Evolutionary conservation across 202 grass and related monocot species (phyloP).

Genomic region (Dendrocalamus latiflorus): DNA sequence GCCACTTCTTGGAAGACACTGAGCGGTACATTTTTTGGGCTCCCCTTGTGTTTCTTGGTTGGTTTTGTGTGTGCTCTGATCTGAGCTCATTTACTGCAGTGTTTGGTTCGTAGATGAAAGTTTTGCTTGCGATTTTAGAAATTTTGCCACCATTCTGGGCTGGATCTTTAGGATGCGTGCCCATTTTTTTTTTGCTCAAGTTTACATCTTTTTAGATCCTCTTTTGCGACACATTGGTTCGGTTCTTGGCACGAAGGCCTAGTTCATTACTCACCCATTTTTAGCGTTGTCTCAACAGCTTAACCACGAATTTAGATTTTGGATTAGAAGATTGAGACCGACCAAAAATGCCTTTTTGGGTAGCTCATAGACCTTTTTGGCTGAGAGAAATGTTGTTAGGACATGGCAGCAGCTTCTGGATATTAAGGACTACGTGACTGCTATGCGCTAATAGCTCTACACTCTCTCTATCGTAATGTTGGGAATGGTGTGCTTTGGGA

Average conservation of each 20-base stretch:
- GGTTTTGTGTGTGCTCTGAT: not conserved
- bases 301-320: not conserved
- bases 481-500: not conserved
- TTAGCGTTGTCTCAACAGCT: not conserved
- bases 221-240: not conserved
- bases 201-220: too few species aligned
- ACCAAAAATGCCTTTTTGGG: not conserved
- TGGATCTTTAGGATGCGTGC: not conserved
- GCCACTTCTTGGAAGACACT: conserved; percentile 54
- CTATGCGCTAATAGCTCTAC: not conserved
- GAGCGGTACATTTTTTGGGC: conserved; percentile 26
- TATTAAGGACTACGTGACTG: not conserved
- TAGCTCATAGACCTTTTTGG: not conserved
- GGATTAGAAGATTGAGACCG: not conserved
- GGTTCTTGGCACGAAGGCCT: not conserved
- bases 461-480: not conserved
- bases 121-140: not conserved
- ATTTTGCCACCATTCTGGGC: not conserved
- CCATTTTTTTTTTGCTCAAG: not conserved
- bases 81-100: not conserved
- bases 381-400: not conserved
- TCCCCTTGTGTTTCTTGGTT: not conserved
- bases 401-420: not conserved
- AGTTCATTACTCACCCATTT: not conserved
- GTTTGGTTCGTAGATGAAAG: not conserved